Evolutionary conservation across 306 rosid species (phyloP).

Genomic region (Quercus engelmannii): DNA sequence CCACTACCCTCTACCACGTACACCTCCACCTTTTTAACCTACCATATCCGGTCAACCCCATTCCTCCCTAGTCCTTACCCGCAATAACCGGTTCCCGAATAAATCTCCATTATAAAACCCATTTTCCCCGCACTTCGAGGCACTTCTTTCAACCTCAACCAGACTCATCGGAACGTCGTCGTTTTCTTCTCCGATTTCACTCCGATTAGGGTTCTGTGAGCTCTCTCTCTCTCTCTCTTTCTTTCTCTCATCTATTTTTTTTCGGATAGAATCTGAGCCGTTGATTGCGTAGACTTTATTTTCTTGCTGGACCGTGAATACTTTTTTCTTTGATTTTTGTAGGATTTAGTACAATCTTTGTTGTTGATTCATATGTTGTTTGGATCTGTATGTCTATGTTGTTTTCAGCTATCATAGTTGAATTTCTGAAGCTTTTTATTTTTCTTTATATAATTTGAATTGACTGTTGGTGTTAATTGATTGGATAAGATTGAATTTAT

Average conservation of each 20-base stretch:
- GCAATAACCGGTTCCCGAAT: constrained; percentile 27
- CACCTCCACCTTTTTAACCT: constrained; percentile 17
- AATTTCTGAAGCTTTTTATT: not conserved
- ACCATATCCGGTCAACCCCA: constrained; percentile 42
- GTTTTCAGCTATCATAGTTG: not conserved
- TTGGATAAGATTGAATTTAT: not conserved
- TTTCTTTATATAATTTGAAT: not conserved
- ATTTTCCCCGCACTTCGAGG: not conserved
- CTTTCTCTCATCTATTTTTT: not conserved
- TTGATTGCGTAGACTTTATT: constrained; percentile 11
- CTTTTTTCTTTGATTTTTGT: not conserved
- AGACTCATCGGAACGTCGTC: constrained; percentile 39
- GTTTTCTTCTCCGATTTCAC: constrained; percentile 28
- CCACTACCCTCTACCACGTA: not conserved
- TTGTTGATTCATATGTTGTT: not conserved
- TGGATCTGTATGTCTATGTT: not conserved
- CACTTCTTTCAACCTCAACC: constrained; percentile 39
- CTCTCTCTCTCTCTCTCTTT: not conserved
- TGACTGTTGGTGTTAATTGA: not conserved
- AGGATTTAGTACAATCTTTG: not conserved
- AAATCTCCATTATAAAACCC: not conserved
- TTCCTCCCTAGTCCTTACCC: not conserved
- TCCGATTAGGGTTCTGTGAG: constrained; percentile 25
- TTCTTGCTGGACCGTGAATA: not conserved
- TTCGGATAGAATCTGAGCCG: not conserved